phyloP scores from a whole-genome alignment of 495 filamentous ascomycete genomes.

The Tuber calosporum region DNA sequence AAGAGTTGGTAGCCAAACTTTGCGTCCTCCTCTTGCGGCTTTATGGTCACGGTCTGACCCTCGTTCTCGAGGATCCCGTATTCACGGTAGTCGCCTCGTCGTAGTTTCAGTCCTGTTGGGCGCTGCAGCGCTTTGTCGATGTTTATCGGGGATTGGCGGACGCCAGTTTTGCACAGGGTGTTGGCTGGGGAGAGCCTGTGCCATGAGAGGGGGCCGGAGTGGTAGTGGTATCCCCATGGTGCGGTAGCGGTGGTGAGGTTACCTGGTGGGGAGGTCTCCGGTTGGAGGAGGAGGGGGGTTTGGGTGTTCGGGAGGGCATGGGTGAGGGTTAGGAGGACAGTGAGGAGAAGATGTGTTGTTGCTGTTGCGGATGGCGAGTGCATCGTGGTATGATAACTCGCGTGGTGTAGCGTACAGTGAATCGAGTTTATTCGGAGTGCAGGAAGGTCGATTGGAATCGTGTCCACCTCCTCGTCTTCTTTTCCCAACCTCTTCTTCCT shows the following conservation, averaged over 20 bases:
- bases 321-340: neutral
- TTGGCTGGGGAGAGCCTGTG: constrained; percentile 47
- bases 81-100: constrained; percentile 11
- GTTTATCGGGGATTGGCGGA: constrained; percentile 59
- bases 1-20: constrained; percentile 16
- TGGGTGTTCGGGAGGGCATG: neutral
- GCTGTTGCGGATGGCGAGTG: neutral
- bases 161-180: constrained; percentile 50
- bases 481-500: neutral
- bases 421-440: neutral
- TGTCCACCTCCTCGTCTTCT: neutral
- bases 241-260: neutral
- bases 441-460: neutral
- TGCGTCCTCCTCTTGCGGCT: constrained; percentile 6
- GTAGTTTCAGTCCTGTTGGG: neutral
- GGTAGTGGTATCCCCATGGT: constrained; percentile 51
- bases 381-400: neutral
- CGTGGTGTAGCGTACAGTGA: neutral
- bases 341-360: neutral
- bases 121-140: constrained; percentile 44
- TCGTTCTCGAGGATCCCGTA: constrained; percentile 29
- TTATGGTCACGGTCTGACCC: constrained; percentile 35
- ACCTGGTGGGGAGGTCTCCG: neutral
- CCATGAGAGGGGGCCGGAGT: constrained; percentile 55
- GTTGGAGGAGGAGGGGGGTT: neutral